Percentiles rank a stretch among this genome's conserved stretches.
These are phyloP conservation scores for Thalia dealbata DNA, from an alignment of 176 grass and related monocot species.

Conservation along the genomic window DNA sequence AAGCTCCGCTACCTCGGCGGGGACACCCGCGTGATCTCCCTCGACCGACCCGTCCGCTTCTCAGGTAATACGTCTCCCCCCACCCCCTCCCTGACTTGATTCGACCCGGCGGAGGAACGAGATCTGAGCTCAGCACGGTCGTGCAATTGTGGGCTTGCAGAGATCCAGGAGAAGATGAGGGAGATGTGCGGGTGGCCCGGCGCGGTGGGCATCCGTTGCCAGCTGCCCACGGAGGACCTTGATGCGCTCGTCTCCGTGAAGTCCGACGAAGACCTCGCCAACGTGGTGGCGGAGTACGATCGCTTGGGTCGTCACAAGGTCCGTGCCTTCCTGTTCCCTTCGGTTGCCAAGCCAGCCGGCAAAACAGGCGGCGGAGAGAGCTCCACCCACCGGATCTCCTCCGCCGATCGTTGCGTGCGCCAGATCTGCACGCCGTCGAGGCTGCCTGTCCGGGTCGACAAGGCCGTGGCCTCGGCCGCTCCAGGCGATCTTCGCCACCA, in stretches of 20 bases:
- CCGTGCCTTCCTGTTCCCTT: background rate
- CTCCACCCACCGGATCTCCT: background rate
- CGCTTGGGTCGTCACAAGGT: background rate
- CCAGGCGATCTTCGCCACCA: background rate
- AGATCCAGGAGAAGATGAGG: constrained; percentile 1
- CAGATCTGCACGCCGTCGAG: background rate
- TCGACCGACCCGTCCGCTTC: constrained; percentile 40
- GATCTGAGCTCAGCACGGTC: background rate
- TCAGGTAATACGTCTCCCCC: constrained; percentile 23
- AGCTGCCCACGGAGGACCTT: constrained; percentile 65
- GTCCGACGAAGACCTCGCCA: constrained; percentile 82
- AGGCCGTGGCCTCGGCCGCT: background rate
- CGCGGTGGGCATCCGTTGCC: constrained; percentile 37
- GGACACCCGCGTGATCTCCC: constrained; percentile 59
- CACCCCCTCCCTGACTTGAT: background rate
- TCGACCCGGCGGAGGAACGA: background rate
- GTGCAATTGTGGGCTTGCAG: background rate
- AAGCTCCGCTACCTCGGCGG: constrained; percentile 77
- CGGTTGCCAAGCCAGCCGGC: background rate
- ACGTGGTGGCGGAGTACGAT: constrained; percentile 81
- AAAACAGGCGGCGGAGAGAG: background rate
- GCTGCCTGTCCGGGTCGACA: background rate
- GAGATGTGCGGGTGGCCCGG: constrained; percentile 7
- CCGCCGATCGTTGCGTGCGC: background rate
- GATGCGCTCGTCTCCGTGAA: constrained; percentile 79